Evolutionary conservation across 331 rosid genomes (phyloP).

Genomic region (Arachis monticola): DNA sequence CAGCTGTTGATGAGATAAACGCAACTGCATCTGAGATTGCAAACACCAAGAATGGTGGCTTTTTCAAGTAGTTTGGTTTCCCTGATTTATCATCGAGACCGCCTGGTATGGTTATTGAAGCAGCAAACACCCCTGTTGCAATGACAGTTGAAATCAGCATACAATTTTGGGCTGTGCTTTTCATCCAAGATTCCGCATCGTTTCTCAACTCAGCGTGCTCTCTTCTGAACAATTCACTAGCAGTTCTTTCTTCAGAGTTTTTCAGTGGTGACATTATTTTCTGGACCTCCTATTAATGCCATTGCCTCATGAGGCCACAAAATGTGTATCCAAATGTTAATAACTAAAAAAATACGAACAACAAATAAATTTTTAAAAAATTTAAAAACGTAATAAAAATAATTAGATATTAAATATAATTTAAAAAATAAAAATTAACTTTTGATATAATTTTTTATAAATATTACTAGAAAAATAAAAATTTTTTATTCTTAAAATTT

Average conservation of each 20-base stretch:
- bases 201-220: conserved; percentile 28
- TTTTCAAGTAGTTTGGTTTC: conserved; percentile 28
- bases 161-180: conserved; percentile 38
- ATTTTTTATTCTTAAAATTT: too few species aligned
- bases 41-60: conserved; percentile 1
- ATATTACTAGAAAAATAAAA: too few species aligned
- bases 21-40: too few species aligned
- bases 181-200: conserved; percentile 18
- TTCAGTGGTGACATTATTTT: conserved; percentile 40
- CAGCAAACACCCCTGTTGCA: conserved; percentile 47
- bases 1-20: too few species aligned
- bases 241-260: conserved; percentile 36
- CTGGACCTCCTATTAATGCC: conserved; percentile 44
- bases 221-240: conserved; percentile 39
- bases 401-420: too few species aligned
- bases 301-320: too few species aligned
- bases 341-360: too few species aligned
- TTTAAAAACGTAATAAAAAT: too few species aligned
- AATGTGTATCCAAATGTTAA: too few species aligned
- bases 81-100: conserved; percentile 35
- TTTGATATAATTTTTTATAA: too few species aligned
- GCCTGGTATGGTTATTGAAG: conserved; percentile 46
- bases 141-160: conserved; percentile 54
- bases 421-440: too few species aligned
- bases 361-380: too few species aligned